Evolutionary conservation across 129 eudicot species (phyloP).

Genomic region (Centrapalus pauciflorus): DNA sequence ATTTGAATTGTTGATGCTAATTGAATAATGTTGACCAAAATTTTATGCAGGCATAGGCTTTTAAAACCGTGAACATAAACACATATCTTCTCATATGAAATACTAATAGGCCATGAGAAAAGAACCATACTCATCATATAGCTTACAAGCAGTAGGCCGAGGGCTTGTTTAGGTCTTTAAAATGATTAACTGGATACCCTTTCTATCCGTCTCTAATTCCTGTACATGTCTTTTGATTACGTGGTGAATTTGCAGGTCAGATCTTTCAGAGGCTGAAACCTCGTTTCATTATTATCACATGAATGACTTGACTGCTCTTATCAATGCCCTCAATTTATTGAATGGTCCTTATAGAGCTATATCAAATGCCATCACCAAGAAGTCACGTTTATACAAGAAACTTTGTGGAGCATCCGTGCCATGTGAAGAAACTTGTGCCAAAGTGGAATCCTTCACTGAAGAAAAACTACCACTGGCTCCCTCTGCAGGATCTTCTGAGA

Average conservation of each 20-base stretch:
- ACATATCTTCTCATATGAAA: no score
- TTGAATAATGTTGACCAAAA: no score
- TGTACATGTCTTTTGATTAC: not conserved
- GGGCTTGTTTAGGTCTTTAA: no score
- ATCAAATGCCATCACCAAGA: slow-evolving; percentile 48
- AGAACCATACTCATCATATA: no score
- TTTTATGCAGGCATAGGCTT: no score
- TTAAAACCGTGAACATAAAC: no score
- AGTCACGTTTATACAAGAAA: slow-evolving; percentile 35
- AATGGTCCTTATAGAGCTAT: slow-evolving; percentile 34
- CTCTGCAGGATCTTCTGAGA: slow-evolving; percentile 56
- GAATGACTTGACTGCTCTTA: slow-evolving; percentile 49
- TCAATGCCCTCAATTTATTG: slow-evolving; percentile 44
- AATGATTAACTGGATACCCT: not conserved
- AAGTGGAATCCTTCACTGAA: slow-evolving; percentile 22
- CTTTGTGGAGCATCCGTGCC: slow-evolving; percentile 18
- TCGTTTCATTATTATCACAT: slow-evolving; percentile 53
- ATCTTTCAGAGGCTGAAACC: slow-evolving; percentile 39
- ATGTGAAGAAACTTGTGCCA: slow-evolving; percentile 30
- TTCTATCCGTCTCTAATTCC: slow-evolving; percentile 9
- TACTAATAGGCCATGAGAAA: no score
- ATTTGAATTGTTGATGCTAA: not conserved
- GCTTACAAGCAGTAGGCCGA: no score
- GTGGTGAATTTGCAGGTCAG: slow-evolving; percentile 58
- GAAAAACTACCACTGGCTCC: slow-evolving; percentile 6